These are phyloP conservation scores for Dothideomycetidae sp. DNA, from an alignment of 2,329 filamentous ascomycete genomes.

Conservation along the genomic window DNA sequence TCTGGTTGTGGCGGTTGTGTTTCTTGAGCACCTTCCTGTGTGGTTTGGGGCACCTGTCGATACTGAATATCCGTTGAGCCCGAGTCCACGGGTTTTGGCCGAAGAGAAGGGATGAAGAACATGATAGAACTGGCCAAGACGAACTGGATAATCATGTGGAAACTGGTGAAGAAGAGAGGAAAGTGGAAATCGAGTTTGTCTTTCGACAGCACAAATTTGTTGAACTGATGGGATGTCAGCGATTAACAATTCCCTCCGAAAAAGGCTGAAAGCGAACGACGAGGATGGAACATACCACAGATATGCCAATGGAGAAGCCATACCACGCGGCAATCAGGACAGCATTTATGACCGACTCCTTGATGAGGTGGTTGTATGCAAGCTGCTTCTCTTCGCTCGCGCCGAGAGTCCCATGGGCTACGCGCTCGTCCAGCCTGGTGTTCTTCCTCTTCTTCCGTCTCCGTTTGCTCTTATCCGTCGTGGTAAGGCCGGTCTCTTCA, in stretches of 20 bases:
- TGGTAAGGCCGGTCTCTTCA: conserved; percentile 77
- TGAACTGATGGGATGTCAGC: conserved; percentile 49
- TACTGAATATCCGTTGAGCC: conserved; percentile 13
- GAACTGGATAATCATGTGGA: conserved; percentile 96
- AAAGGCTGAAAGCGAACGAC: conserved; percentile 13
- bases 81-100: conserved; percentile 40
- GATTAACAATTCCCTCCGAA: conserved; percentile 10
- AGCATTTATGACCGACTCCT: conserved; percentile 57
- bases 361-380: conserved; percentile 60
- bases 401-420: conserved; percentile 45
- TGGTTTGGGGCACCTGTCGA: conserved; percentile 10
- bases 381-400: conserved; percentile 60
- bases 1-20: conserved; percentile 23
- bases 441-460: conserved; percentile 50
- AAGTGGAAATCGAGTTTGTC: conserved; percentile 80
- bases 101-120: conserved; percentile 66
- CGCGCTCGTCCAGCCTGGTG: conserved; percentile 54
- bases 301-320: conserved; percentile 83
- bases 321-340: conserved; percentile 76
- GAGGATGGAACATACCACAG: conserved; percentile 49
- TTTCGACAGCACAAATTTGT: conserved; percentile 98
- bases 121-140: conserved; percentile 61
- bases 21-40: conserved; percentile 7
- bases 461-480: conserved; percentile 54
- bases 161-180: conserved; percentile 83